Conservation (phyloP, 257 asterid genomes). For the Plectranthus barbatus region DNA sequence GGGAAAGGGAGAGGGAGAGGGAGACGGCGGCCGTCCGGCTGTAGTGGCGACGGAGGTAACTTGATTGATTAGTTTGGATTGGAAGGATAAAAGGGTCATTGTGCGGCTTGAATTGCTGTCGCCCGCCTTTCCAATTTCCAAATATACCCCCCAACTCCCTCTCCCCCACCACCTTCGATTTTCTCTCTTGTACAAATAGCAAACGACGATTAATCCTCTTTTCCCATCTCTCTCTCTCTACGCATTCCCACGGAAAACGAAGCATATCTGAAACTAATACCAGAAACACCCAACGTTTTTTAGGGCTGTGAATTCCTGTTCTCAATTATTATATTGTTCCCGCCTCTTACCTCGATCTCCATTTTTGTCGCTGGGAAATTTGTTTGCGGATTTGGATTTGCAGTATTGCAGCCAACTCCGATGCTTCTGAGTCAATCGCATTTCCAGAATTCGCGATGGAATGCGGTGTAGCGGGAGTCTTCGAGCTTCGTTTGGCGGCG, state of each 20-base stretch:
- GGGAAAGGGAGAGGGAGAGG: neutral
- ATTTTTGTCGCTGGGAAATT: constrained; percentile 2
- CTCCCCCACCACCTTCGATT: constrained; percentile 2
- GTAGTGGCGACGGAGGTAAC: neutral
- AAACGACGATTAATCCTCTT: neutral
- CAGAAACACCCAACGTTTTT: neutral
- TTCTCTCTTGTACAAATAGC: neutral
- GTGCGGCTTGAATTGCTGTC: neutral
- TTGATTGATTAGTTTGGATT: neutral
- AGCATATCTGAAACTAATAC: constrained; percentile 6
- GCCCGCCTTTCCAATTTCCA: constrained; percentile 6
- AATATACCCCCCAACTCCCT: neutral
- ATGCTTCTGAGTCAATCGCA: neutral
- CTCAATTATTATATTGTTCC: too few relatives aligned
- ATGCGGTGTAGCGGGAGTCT: constrained; percentile 12
- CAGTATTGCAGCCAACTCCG: constrained; percentile 11
- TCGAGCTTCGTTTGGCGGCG: constrained; percentile 3
- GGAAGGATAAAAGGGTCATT: constrained; percentile 10
- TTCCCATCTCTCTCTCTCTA: constrained; percentile 23
- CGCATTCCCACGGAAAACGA: constrained; percentile 17
- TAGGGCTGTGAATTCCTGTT: too few relatives aligned
- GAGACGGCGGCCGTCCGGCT: constrained; percentile 1
- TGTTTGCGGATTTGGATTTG: constrained; percentile 15
- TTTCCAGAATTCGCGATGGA: neutral
- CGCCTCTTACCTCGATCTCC: constrained; percentile 12